Conservation (phyloP, 140 eudicot genomes). For the Erigeron philadelphicus region DNA sequence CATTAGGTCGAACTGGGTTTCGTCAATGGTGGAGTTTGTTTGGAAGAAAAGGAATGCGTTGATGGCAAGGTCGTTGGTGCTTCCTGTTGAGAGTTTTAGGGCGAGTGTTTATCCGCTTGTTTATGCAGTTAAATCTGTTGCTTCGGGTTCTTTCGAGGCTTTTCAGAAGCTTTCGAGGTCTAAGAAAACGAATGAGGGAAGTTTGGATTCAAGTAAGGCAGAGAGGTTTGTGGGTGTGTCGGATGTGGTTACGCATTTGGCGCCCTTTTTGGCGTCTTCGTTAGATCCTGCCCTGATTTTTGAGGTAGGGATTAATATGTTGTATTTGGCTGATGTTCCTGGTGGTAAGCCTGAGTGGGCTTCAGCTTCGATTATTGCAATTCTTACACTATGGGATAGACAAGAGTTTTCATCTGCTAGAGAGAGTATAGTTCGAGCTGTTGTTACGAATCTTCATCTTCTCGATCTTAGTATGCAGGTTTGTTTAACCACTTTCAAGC, state of each 20-base stretch:
- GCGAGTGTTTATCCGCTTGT: slow-evolving; percentile 80
- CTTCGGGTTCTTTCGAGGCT: slow-evolving; percentile 75
- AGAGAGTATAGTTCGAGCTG: slow-evolving; percentile 96
- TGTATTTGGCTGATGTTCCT: slow-evolving; percentile 97
- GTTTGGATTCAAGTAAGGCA: slow-evolving; percentile 48
- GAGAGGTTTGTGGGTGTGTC: slow-evolving; percentile 95
- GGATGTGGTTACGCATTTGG: slow-evolving; percentile 89
- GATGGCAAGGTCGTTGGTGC: slow-evolving; percentile 69
- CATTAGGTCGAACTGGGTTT: slow-evolving; percentile 87
- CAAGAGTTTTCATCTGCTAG: slow-evolving; percentile 94
- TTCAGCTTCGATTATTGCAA: slow-evolving; percentile 77
- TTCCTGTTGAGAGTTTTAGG: slow-evolving; percentile 86
- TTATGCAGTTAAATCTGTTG: slow-evolving; percentile 84
- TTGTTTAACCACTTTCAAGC: slow-evolving; percentile 28
- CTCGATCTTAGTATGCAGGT: slow-evolving; percentile 99
- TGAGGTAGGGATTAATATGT: slow-evolving; percentile 95
- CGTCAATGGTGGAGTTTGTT: slow-evolving; percentile 78
- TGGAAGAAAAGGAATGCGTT: slow-evolving; percentile 78
- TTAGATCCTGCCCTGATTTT: slow-evolving; percentile 88
- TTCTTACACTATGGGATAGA: slow-evolving; percentile 94
- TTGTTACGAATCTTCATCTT: slow-evolving; percentile 81
- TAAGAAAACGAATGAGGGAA: slow-evolving; percentile 28
- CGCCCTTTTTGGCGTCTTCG: slow-evolving; percentile 76
- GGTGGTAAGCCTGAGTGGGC: slow-evolving; percentile 99
- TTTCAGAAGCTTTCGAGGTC: slow-evolving; percentile 78